Evolutionary conservation across 2,329 filamentous ascomycete species (phyloP).

Genomic region (Fusarium azukiicola): DNA sequence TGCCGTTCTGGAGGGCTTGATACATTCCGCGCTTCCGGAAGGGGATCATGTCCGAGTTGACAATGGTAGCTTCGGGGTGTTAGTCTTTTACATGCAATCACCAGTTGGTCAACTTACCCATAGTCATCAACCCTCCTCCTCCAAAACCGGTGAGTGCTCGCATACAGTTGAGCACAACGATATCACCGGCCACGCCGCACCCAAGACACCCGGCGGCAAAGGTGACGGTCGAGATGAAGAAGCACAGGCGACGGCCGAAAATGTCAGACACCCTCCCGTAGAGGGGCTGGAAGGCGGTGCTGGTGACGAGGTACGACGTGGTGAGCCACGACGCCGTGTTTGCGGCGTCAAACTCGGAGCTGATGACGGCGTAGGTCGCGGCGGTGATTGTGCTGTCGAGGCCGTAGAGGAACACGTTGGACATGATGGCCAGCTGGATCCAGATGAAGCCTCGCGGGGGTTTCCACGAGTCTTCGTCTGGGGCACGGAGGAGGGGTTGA

Average conservation of each 20-base stretch:
- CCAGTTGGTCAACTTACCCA: conserved; percentile 72
- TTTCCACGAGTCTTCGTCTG: conserved; percentile 63
- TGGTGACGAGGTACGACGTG: conserved; percentile 86
- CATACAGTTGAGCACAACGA: conserved; percentile 81
- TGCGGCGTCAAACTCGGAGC: conserved; percentile 86
- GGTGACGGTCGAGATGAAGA: conserved; percentile 81
- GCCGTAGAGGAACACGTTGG: conserved; percentile 82
- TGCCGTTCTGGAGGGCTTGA: conserved; percentile 79
- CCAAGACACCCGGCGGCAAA: conserved; percentile 83
- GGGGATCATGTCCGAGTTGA: conserved; percentile 83
- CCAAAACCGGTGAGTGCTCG: conserved; percentile 85
- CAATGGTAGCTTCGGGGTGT: conserved; percentile 68
- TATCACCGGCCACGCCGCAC: conserved; percentile 79
- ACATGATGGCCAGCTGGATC: conserved; percentile 81
- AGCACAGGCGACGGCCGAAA: conserved; percentile 81
- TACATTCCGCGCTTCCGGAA: conserved; percentile 78
- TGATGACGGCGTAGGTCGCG: conserved; percentile 86
- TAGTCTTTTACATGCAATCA: background rate
- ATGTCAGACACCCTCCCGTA: conserved; percentile 87
- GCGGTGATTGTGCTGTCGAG: conserved; percentile 89
- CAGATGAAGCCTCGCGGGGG: conserved; percentile 74
- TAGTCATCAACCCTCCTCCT: conserved; percentile 84
- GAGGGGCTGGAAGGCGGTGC: conserved; percentile 86
- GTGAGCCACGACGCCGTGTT: conserved; percentile 89
- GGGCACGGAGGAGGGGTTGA: conserved; percentile 48